phyloP scores from a whole-genome alignment of 148 eudicot genomes.

The Limonium bicolor region DNA sequence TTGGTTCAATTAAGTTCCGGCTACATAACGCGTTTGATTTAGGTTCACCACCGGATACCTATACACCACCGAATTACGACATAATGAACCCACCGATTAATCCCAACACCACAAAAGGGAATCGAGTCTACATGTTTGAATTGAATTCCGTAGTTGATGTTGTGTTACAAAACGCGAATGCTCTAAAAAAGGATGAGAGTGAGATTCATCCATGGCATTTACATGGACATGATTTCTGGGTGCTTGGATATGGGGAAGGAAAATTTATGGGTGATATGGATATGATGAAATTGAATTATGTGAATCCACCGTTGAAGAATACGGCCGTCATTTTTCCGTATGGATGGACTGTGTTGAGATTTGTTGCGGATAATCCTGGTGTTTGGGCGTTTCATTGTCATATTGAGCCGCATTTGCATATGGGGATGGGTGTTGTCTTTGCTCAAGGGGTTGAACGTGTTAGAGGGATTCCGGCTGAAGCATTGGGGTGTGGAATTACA shows the following conservation, averaged over 20 bases:
- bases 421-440: slow-evolving; percentile 92
- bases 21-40: slow-evolving; percentile 19
- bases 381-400: slow-evolving; percentile 95
- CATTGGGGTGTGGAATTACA: slow-evolving; percentile 57
- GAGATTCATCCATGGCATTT: slow-evolving; percentile 90
- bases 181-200: slow-evolving; percentile 22
- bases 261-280: slow-evolving; percentile 30
- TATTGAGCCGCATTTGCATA: slow-evolving; percentile 83
- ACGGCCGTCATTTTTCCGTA: slow-evolving; percentile 59
- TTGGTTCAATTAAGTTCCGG: slow-evolving; percentile 40
- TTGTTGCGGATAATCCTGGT: slow-evolving; percentile 78
- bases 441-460: slow-evolving; percentile 35
- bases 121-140: slow-evolving; percentile 32
- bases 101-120: slow-evolving; percentile 39
- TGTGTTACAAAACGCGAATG: slow-evolving; percentile 72
- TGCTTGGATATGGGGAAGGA: slow-evolving; percentile 82
- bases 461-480: slow-evolving; percentile 36
- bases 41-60: slow-evolving; percentile 30
- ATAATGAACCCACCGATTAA: slow-evolving; percentile 24
- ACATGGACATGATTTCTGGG: slow-evolving; percentile 94
- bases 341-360: slow-evolving; percentile 85
- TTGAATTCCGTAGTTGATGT: slow-evolving; percentile 43
- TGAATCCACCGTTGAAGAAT: slow-evolving; percentile 64
- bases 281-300: slow-evolving; percentile 29
- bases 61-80: slow-evolving; percentile 23